Base-by-base conservation (phyloP, 441 rosid genomes). In the Erodium texanum region DNA sequence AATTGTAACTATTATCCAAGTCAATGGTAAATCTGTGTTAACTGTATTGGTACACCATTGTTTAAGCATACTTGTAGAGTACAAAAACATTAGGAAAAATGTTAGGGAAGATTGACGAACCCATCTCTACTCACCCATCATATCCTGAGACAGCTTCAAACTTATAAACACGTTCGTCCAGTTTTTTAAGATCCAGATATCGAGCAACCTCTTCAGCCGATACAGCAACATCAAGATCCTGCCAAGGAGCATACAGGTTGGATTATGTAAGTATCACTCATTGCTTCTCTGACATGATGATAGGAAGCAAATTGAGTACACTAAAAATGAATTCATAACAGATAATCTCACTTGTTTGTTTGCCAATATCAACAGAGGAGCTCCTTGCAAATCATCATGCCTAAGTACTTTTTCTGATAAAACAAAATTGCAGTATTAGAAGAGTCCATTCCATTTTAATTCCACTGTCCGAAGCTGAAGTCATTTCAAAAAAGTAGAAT, bases 301-400 rank as follows among this genome's bases (percentile, higher is more conserved):
- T 38, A 9, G 45, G 45, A 38, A 38, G 45, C 32, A 27, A 27
- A 27, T 2, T 27, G 4, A 1, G 38, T 34, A 34, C 8, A 7
- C 3, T n/a, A 22, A 22, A 16, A n/a, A 16, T n/a, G 58, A 50
- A n/a, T 50, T 50, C 19, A 23, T 7, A 41, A 36, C 63, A 54
- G 22, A 14, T 32, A 58, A 66, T 0, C 70, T 29, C 77, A 92
- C 99, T 89, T 94, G 99, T 69, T 94, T 94, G 87, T 94, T 92
- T 68, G 98, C 98, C 75, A 94, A 72, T 38, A 94, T 86, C 80
- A 92, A 63, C 67, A 92, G 85, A 41, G 98, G 98, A n/a, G 97
- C 98, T 71, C 97, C 99, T 80, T 78, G 90, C 86, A 94, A 78
- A 74, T 94, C 99, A 71, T 94, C 98, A 52, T 94, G 92, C 77